These are phyloP conservation scores for Actinomortierella ambigua DNA, from an alignment of 371 early-diverging fungal species.

Conservation along the genomic window DNA sequence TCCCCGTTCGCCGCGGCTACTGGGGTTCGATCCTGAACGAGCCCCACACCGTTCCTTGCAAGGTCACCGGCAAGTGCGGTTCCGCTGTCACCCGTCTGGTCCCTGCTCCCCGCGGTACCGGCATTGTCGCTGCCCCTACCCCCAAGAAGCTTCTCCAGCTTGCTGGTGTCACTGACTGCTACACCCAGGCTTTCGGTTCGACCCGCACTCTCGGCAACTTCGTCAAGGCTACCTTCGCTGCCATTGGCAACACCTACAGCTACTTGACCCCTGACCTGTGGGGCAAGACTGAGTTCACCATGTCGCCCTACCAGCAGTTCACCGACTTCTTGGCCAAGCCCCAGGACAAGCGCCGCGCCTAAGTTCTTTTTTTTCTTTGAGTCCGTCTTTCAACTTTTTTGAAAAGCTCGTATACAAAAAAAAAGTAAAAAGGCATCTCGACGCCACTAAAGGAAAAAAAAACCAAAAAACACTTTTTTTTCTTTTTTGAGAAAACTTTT, in stretches of 20 bases:
- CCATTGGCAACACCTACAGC: constrained; percentile 97
- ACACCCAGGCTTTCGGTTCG: constrained; percentile 94
- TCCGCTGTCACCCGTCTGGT: constrained; percentile 94
- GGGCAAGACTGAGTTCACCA: constrained; percentile 88
- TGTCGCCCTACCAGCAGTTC: constrained; percentile 94
- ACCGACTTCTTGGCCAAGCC: constrained; percentile 84
- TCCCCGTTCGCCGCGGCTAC: constrained; percentile 99
- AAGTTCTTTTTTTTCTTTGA: constrained; percentile 11
- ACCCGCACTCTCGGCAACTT: constrained; percentile 97
- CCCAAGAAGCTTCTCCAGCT: constrained; percentile 98
- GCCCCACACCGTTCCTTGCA: constrained; percentile 99
- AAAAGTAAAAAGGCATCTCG: no score
- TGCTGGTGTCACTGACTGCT: constrained; percentile 99
- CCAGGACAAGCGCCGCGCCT: constrained; percentile 44
- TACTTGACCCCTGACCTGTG: constrained; percentile 98
- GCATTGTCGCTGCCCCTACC: constrained; percentile 96
- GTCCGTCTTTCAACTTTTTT: no score
- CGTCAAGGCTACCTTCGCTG: constrained; percentile 99
- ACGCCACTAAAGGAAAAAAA: no score
- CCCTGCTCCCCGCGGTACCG: constrained; percentile 99
- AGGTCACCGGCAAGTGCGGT: constrained; percentile 99
- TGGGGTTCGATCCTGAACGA: constrained; percentile 98
- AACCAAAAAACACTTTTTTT: no score
- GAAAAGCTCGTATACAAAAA: no score
- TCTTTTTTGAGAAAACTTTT: no score